These are phyloP conservation scores for Apiotrichum laibachii DNA, from an alignment of 1,284 basidiomycete species.

Conservation along the genomic window DNA sequence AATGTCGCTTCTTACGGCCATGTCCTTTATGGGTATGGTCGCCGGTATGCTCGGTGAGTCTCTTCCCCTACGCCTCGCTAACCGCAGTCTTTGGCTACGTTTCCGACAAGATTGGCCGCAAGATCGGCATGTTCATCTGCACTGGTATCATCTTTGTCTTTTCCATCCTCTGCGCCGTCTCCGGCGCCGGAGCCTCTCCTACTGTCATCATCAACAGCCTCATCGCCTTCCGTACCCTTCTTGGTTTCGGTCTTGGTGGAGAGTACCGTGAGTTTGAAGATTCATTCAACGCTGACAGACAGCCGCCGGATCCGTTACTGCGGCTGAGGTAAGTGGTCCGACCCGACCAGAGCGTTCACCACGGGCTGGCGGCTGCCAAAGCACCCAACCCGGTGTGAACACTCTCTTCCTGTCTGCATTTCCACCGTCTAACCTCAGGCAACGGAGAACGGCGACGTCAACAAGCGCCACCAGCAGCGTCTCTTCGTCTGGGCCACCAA, in stretches of 20 bases:
- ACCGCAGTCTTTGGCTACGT: slow-evolving; percentile 57
- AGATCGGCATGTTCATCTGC: slow-evolving; percentile 48
- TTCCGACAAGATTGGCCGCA: slow-evolving; percentile 73
- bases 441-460: slow-evolving; percentile 69
- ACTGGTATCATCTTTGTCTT: slow-evolving; percentile 73
- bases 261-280: slow-evolving; percentile 61
- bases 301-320: slow-evolving; percentile 81
- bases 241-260: slow-evolving; percentile 71
- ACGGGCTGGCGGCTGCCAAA: no score
- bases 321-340: slow-evolving; percentile 62
- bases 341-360: background rate
- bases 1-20: slow-evolving; percentile 60
- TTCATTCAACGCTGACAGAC: background rate
- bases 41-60: slow-evolving; percentile 55
- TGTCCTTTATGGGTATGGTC: slow-evolving; percentile 76
- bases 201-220: slow-evolving; percentile 71
- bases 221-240: slow-evolving; percentile 75
- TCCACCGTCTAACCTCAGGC: slow-evolving; percentile 34
- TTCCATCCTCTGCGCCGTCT: slow-evolving; percentile 66
- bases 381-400: no score
- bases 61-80: background rate
- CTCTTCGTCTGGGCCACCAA: slow-evolving; percentile 69
- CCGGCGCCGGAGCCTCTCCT: slow-evolving; percentile 9
- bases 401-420: background rate
- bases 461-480: slow-evolving; percentile 73